These are phyloP conservation scores for Amylostereum chailletii DNA, from an alignment of 1,284 basidiomycete species.

Conservation along the genomic window DNA sequence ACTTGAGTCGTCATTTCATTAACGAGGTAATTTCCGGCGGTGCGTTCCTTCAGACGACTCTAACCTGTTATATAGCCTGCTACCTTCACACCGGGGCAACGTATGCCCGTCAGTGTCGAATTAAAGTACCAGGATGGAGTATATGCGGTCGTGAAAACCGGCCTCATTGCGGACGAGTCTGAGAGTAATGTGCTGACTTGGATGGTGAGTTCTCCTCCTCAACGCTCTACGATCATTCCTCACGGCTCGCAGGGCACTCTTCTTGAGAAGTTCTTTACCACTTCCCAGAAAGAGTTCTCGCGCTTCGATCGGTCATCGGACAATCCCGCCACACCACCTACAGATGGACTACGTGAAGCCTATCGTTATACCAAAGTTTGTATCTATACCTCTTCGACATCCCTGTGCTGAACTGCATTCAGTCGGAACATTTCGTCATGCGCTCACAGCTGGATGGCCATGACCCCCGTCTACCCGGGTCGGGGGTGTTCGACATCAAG, in stretches of 20 bases:
- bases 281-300: constrained; percentile 56
- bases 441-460: constrained; percentile 92
- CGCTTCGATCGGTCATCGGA: constrained; percentile 44
- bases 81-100: constrained; percentile 75
- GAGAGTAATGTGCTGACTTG: constrained; percentile 74
- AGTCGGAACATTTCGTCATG: constrained; percentile 80
- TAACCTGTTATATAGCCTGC: constrained; percentile 32
- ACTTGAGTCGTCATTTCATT: constrained; percentile 51
- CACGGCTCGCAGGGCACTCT: constrained; percentile 60
- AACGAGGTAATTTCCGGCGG: constrained; percentile 36
- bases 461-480: constrained; percentile 77
- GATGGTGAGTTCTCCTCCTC: constrained; percentile 44
- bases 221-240: constrained; percentile 2
- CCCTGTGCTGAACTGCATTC: constrained; percentile 1
- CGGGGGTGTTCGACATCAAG: constrained; percentile 94
- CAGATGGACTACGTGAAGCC: constrained; percentile 47
- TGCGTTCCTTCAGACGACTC: background rate
- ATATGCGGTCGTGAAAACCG: constrained; percentile 78
- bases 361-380: constrained; percentile 78
- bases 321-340: constrained; percentile 23
- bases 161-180: constrained; percentile 30
- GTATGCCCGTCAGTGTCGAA: constrained; percentile 68
- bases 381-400: constrained; percentile 2
- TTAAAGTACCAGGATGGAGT: constrained; percentile 60
- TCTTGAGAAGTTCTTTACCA: constrained; percentile 85